phyloP scores from a whole-genome alignment of 805 yeast species.

The Metahyphopichia silvanorum region DNA sequence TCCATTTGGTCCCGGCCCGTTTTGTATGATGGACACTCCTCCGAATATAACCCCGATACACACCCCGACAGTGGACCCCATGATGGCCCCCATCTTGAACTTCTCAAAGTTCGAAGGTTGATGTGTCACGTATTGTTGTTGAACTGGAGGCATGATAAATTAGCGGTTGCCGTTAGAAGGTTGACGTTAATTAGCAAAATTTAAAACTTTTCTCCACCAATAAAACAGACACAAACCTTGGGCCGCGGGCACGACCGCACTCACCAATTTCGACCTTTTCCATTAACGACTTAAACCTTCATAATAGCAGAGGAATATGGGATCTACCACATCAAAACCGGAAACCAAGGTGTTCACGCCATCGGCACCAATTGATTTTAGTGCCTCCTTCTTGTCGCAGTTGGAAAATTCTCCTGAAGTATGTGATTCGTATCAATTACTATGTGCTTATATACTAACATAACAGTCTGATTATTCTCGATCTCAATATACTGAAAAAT shows the following conservation, averaged over 20 bases:
- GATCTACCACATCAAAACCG: constrained; percentile 57
- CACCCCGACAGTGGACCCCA: constrained; percentile 92
- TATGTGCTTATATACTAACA: too few species aligned
- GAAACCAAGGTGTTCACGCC: constrained; percentile 68
- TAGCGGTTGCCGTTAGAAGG: neutral
- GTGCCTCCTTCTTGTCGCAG: constrained; percentile 59
- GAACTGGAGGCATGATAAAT: constrained; percentile 58
- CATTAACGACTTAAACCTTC: too few species aligned
- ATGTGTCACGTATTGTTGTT: constrained; percentile 49
- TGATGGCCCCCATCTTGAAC: constrained; percentile 96
- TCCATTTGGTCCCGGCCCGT: constrained; percentile 99
- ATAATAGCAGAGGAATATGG: too few species aligned
- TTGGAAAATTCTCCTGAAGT: constrained; percentile 59
- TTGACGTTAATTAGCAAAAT: neutral
- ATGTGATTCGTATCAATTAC: constrained; percentile 11
- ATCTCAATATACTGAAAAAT: constrained; percentile 63
- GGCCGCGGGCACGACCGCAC: neutral
- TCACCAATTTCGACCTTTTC: too few species aligned
- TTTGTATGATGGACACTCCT: constrained; percentile 82
- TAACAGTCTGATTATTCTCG: constrained; percentile 60
- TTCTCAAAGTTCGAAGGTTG: constrained; percentile 90
- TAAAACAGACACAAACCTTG: constrained; percentile 1
- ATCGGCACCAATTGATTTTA: constrained; percentile 63
- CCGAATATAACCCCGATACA: constrained; percentile 95
- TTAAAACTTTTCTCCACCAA: constrained; percentile 1